Evolutionary conservation across 1,284 basidiomycete species (phyloP), one percentile per base, ranked within the genome.

Genomic region (Fistulina hepatica): DNA sequence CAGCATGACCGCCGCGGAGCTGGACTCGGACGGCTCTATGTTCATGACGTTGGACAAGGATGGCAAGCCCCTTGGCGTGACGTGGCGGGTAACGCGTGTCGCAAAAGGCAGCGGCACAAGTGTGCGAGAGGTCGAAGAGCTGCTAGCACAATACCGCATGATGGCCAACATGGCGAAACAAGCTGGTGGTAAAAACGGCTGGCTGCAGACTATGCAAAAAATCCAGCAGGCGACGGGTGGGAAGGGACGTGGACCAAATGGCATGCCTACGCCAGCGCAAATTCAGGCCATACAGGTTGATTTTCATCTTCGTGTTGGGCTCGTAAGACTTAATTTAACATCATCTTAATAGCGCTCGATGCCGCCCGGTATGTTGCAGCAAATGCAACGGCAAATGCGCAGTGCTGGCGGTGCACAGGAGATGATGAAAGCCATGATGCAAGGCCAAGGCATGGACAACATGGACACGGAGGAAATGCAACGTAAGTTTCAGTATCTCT

Each of bases 131-230:
- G 93, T 98, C 15, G 94, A 99, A 57, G 94, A 97, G 55, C 63
- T 97, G 42, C 64, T 98, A 22, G 86, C 89, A 52, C 93, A 97
- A 61, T 94, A 95, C 51, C 76, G 86, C 36, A 92, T 95, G 84
- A 94, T 97, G 86, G 81, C 88, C 36, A 91, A 88, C 52, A 93
- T 95, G 88, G 92, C 92, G 16, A 94, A 92, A 64, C 83, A 90
- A 55, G 91, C 92, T 12, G 94, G 94, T 32, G 95, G 94, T 24
- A 97, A 95, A 72, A 86, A 88, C 46, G 91, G 92, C 51, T 90
- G 88, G 81, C 66, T 93, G 49, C 76, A 80, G 49, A 76, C 85
- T 4, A 81, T 92, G 63, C 84, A 92, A 59, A 92, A 92, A 60
- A 83, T 93, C 78, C 88, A 92, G 57, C 66, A 71, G 28, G 83